phyloP scores from a whole-genome alignment of 2,329 filamentous ascomycete genomes.

The Pseudogymnoascus sp. region DNA sequence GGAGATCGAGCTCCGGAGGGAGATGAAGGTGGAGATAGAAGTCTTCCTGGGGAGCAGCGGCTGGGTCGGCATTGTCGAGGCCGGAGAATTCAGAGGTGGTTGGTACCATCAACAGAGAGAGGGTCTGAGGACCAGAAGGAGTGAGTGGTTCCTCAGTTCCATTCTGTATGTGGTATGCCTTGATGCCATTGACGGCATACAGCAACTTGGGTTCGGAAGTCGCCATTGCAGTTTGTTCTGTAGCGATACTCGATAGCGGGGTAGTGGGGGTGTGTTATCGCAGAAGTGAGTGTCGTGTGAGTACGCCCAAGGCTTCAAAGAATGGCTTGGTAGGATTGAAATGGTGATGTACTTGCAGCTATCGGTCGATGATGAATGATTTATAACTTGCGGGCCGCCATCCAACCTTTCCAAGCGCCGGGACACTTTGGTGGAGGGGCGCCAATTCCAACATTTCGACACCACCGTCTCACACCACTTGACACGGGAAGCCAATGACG shows the following conservation, averaged over 20 bases:
- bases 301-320: conserved; percentile 6
- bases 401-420: conserved; percentile 2
- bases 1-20: conserved; percentile 87
- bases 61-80: conserved; percentile 46
- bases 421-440: neutral
- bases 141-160: conserved; percentile 79
- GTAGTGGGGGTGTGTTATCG: neutral
- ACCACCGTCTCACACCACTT: conserved; percentile 8
- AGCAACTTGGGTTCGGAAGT: conserved; percentile 53
- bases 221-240: conserved; percentile 3
- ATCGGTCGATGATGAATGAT: neutral
- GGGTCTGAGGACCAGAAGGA: conserved; percentile 76
- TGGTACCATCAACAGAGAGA: conserved; percentile 93
- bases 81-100: conserved; percentile 65
- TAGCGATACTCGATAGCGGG: conserved; percentile 2
- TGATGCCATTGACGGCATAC: conserved; percentile 74
- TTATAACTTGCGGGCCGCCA: neutral
- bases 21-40: conserved; percentile 96
- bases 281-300: neutral
- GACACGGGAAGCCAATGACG: conserved; percentile 4
- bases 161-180: conserved; percentile 84
- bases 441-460: neutral
- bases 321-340: neutral
- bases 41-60: conserved; percentile 65
- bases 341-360: neutral